Conservation (phyloP, 2,329 filamentous ascomycete species). For the Daldinia eschscholtzii region DNA sequence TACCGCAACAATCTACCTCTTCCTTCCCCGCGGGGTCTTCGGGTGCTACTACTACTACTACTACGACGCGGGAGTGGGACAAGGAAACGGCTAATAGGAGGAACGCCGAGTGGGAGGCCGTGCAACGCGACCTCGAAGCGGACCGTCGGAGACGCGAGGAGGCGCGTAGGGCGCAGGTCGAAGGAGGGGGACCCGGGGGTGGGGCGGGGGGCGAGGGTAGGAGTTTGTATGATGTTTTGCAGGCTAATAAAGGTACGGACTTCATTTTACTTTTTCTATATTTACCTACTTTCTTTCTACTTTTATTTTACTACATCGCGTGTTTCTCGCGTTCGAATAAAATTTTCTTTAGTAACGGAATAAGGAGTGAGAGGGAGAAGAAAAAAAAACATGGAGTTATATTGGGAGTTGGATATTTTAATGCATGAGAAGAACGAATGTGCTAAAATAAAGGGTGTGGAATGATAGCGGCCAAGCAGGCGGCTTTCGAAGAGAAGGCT, state of each 20-base stretch:
- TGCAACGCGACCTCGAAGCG: constrained; percentile 73
- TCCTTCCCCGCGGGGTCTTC: neutral
- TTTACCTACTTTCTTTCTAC: no score
- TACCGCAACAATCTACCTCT: neutral
- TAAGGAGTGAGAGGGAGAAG: neutral
- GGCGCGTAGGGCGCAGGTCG: constrained; percentile 58
- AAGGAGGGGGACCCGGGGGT: constrained; percentile 51
- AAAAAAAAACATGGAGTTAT: neutral
- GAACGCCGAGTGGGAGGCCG: constrained; percentile 70
- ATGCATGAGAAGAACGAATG: neutral
- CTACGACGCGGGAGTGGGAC: constrained; percentile 28
- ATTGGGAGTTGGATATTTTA: no score
- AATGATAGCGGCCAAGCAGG: constrained; percentile 76
- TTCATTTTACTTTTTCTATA: neutral
- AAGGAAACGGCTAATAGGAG: constrained; percentile 41
- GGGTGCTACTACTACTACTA: neutral
- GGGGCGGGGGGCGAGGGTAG: constrained; percentile 66
- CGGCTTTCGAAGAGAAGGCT: constrained; percentile 81
- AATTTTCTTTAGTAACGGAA: no score
- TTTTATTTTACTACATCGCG: no score
- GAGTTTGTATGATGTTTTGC: constrained; percentile 79
- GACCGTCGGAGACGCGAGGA: constrained; percentile 68
- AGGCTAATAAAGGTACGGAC: constrained; percentile 76
- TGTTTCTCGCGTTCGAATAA: neutral
- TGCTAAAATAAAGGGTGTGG: neutral